Evolutionary conservation across 371 early-diverging fungal genomes (phyloP), one percentile per base, ranked within the genome.

Genomic region (Batrachochytrium dendrobatidis): DNA sequence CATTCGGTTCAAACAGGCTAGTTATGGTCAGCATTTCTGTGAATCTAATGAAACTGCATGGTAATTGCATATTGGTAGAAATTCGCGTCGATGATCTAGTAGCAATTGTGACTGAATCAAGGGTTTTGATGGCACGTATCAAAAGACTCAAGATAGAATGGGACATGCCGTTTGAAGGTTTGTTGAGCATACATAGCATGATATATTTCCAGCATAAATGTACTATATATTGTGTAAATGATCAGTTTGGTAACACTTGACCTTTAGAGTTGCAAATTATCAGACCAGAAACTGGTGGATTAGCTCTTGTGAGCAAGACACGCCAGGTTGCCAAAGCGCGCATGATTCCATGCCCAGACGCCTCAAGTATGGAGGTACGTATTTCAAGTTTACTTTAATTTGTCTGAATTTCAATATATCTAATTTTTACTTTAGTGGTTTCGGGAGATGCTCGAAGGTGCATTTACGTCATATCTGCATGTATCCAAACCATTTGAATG

Each of bases 1-100:
- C n/a, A n/a, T n/a, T n/a, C n/a, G n/a, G n/a, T n/a, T n/a, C n/a
- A n/a, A n/a, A n/a, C n/a, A n/a, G n/a, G n/a, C n/a, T n/a, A n/a
- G n/a, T n/a, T n/a, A n/a, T n/a, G n/a, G n/a, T n/a, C n/a, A n/a
- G n/a, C n/a, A n/a, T n/a, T n/a, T n/a, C n/a, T n/a, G n/a, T n/a
- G n/a, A n/a, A n/a, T n/a, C n/a, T n/a, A n/a, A n/a, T n/a, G n/a
- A n/a, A n/a, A n/a, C n/a, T n/a, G n/a, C n/a, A n/a, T n/a, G n/a
- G n/a, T n/a, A n/a, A 10, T 24, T 25, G 17, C 8, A 24, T 34
- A 3, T 25, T n/a, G 8, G 29, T 48, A 63, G 80, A 77, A 28
- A 58, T 73, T 28, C 55, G 71, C 2, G 63, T 68, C 18, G 80
- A 80, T 34, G 80, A 80, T 55, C 54, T 75, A 31, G 74, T 72